Base-by-base conservation (phyloP, 306 rosid genomes). In the Glycine tomentella region DNA sequence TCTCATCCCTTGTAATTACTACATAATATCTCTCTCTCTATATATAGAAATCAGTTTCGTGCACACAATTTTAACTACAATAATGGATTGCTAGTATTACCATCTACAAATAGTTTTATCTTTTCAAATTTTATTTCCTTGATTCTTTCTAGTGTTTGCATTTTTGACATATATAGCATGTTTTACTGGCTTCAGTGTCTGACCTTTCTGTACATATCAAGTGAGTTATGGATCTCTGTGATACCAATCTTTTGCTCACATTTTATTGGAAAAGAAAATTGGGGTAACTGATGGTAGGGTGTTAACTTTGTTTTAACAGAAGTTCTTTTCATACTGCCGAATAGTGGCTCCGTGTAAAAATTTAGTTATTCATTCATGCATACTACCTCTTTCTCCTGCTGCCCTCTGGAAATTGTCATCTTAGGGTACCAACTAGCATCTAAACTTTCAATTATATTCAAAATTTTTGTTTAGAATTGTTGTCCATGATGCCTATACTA, bases 1-100 rank as follows among this genome's bases (percentile, higher is more conserved):
- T 88, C 99, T 81, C 83, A 72, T 77, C 88, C 92, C 87, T 79
- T 92, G 93, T 87, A 89, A 79, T 85, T 90, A 85, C 83, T 85
- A 82, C 81, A 74, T 72, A 59, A 82, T 85, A 69, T 81, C 53
- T 66, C 4, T n/a, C n/a, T 84, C 71, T 79, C 64, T 75, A 34
- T n/a, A 64, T 78, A 80, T 84, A 81, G 83, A 73, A 78, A 81
- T 79, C 72, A 74, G 81, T 70, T 74, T 64, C 82, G 56, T 42
- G 77, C 79, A 15, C 57, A 52, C 16, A 71, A 44, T 80, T 82
- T 87, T 42, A 59, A 9, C 14, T 20, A 12, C 31, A 42, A 48
- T 50, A 50, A 79, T 72, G 81, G 48, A 77, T 64, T 17, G 13
- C n/a, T 67, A 51, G 56, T 68, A 61, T 62, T 70, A 50, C 36